These are phyloP conservation scores for Salix caprea DNA, from an alignment of 345 rosid species.

Conservation along the genomic window DNA sequence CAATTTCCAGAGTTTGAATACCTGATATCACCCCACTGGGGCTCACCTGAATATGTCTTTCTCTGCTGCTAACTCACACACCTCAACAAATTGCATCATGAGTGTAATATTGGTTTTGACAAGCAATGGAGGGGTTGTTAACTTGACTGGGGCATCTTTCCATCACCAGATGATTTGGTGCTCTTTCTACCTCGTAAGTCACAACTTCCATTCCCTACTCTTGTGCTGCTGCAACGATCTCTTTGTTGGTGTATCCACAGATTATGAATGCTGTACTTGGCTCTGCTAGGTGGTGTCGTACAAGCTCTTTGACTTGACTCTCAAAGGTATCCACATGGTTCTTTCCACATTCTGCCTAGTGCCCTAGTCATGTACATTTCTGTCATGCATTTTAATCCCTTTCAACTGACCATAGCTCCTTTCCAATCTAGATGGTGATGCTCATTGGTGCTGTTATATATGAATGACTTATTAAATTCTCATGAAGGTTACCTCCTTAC, in stretches of 20 bases:
- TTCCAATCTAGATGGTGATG: neutral
- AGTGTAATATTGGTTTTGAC: too few relatives aligned
- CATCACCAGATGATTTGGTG: too few relatives aligned
- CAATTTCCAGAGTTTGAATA: too few relatives aligned
- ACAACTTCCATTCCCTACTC: too few relatives aligned
- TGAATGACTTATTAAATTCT: neutral
- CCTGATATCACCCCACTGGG: too few relatives aligned
- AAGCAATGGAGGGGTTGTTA: too few relatives aligned
- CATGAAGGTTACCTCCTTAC: neutral
- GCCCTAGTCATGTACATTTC: neutral
- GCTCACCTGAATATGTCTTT: too few relatives aligned
- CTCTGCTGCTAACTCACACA: too few relatives aligned
- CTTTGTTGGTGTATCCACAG: neutral
- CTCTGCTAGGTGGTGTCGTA: neutral
- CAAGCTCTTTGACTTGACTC: neutral
- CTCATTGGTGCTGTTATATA: neutral
- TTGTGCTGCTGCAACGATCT: neutral
- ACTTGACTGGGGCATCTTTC: too few relatives aligned
- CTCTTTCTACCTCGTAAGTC: too few relatives aligned
- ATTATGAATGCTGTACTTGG: neutral
- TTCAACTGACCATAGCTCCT: neutral
- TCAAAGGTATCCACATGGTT: neutral
- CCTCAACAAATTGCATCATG: too few relatives aligned
- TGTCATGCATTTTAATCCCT: neutral
- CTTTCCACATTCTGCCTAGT: neutral